These are phyloP conservation scores for Microdochium paspali DNA, from an alignment of 2,329 filamentous ascomycete genomes.

Conservation along the genomic window DNA sequence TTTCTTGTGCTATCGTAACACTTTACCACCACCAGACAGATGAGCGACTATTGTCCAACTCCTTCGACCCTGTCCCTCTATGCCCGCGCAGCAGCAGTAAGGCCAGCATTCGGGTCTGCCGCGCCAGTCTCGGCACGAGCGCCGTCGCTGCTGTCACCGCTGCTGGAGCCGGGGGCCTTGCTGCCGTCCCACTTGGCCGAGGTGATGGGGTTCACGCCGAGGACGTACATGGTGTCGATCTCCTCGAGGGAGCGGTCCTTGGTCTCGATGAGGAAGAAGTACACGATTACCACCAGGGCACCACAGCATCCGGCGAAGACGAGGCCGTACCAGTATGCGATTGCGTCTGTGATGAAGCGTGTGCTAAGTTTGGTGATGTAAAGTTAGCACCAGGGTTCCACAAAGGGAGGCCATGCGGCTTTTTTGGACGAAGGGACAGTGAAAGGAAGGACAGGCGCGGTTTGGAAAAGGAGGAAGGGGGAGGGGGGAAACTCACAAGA, in stretches of 20 bases:
- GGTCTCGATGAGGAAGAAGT: constrained; percentile 68
- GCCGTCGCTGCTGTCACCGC: neutral
- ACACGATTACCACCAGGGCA: constrained; percentile 54
- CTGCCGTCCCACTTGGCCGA: constrained; percentile 26
- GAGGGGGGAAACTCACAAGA: constrained; percentile 30
- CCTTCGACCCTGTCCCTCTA: no score
- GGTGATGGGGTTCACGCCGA: constrained; percentile 37
- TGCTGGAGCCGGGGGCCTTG: constrained; percentile 10
- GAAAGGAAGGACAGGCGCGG: no score
- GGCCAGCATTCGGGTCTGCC: no score
- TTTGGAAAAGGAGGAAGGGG: neutral
- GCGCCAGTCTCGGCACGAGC: no score
- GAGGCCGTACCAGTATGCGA: constrained; percentile 62
- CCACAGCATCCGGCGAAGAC: constrained; percentile 62
- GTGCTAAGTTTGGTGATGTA: constrained; percentile 28
- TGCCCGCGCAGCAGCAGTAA: no score
- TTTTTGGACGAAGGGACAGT: no score
- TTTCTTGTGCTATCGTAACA: no score
- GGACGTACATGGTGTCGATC: constrained; percentile 67
- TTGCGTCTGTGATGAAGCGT: constrained; percentile 61
- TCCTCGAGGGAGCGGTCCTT: constrained; percentile 66
- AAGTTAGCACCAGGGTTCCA: constrained; percentile 12
- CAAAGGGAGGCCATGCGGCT: no score
- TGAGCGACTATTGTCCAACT: no score
- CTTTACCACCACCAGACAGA: no score